Conservation (phyloP, 495 filamentous ascomycete species). For the Pseudoneurospora amorphoporcata region DNA sequence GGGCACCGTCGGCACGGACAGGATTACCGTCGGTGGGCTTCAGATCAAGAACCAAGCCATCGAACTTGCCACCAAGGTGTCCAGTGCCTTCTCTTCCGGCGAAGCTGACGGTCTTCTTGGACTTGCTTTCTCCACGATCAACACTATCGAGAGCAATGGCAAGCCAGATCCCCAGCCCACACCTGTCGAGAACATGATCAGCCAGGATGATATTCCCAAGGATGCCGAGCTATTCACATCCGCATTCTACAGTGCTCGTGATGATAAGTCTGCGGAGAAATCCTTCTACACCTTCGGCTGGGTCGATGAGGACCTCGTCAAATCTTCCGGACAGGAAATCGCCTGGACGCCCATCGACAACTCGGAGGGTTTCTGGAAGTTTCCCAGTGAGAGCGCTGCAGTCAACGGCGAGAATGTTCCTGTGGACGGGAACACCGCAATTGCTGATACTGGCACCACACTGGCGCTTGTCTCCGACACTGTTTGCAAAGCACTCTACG, state of each 20-base stretch:
- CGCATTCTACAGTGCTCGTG: slow-evolving; percentile 56
- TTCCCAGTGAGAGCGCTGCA: slow-evolving; percentile 48
- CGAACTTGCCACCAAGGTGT: slow-evolving; percentile 58
- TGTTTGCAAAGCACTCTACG: slow-evolving; percentile 58
- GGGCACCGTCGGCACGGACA: slow-evolving; percentile 61
- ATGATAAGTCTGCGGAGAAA: slow-evolving; percentile 35
- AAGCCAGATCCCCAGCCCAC: slow-evolving; percentile 49
- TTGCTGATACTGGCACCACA: slow-evolving; percentile 71
- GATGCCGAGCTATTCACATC: slow-evolving; percentile 61
- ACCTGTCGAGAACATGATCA: slow-evolving; percentile 68
- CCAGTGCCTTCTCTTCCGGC: slow-evolving; percentile 46
- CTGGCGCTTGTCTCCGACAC: slow-evolving; percentile 59
- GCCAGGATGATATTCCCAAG: slow-evolving; percentile 52
- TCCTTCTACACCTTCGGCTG: slow-evolving; percentile 77
- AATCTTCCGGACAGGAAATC: slow-evolving; percentile 40
- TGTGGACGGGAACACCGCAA: slow-evolving; percentile 59
- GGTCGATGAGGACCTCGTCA: slow-evolving; percentile 57
- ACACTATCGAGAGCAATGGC: slow-evolving; percentile 45
- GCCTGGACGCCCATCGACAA: slow-evolving; percentile 59
- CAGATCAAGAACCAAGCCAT: slow-evolving; percentile 56
- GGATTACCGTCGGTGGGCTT: slow-evolving; percentile 58
- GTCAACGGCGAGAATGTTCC: slow-evolving; percentile 50
- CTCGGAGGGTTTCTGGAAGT: slow-evolving; percentile 63
- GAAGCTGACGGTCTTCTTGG: slow-evolving; percentile 66
- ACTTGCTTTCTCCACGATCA: slow-evolving; percentile 59